Percentiles rank a stretch among this genome's conserved stretches.
Evolutionary conservation across 2,329 filamentous ascomycete species (phyloP).

Genomic region (Periconia sp.): DNA sequence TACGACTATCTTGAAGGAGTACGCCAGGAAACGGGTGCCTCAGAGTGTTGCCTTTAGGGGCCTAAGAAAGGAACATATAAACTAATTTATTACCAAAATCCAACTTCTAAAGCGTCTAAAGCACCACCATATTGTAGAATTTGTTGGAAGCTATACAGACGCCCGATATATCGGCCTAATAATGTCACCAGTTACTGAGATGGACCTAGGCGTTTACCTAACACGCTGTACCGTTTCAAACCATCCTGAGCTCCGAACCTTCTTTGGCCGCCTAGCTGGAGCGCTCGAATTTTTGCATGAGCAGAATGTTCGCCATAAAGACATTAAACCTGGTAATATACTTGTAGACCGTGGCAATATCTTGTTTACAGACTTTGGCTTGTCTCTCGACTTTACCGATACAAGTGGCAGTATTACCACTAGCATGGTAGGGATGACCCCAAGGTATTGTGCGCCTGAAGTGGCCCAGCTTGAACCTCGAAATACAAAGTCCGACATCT

Average conservation of each 20-base stretch:
- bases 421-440: conserved; percentile 16
- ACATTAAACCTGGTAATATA: conserved; percentile 41
- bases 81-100: conserved; percentile 32
- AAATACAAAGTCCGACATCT: conserved; percentile 21
- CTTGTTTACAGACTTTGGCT: conserved; percentile 37
- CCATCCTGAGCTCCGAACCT: conserved; percentile 16
- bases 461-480: conserved; percentile 14
- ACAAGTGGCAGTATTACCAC: conserved; percentile 17
- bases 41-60: conserved; percentile 17
- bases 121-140: conserved; percentile 36
- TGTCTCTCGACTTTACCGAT: conserved; percentile 20
- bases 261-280: conserved; percentile 34
- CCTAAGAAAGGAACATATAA: conserved; percentile 12
- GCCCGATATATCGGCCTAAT: conserved; percentile 31
- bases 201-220: conserved; percentile 22
- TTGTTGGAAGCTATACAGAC: conserved; percentile 41
- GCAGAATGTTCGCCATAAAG: conserved; percentile 32
- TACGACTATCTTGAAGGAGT: conserved; percentile 25
- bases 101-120: conserved; percentile 31
- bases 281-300: conserved; percentile 33
- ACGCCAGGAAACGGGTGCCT: conserved; percentile 34
- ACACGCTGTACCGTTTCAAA: conserved; percentile 8
- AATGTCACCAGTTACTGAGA: conserved; percentile 32
- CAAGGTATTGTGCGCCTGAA: conserved; percentile 24
- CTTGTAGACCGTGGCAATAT: conserved; percentile 25